phyloP scores from a whole-genome alignment of 2,329 filamentous ascomycete genomes.

The Neofusicoccum parvum region DNA sequence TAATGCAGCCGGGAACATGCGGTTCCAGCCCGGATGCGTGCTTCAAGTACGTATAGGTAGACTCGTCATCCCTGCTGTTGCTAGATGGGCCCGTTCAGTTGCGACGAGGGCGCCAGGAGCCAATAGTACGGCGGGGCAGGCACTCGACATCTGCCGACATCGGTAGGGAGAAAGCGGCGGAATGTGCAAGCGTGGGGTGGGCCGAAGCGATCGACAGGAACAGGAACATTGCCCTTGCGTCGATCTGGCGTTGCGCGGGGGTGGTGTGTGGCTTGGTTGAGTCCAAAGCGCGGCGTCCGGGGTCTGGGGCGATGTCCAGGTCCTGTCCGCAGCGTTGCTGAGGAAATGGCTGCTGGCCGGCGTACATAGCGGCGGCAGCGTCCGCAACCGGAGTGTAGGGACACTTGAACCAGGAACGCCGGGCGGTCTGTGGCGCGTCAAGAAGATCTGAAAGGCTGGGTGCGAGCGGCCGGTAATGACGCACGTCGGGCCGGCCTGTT shows the following conservation, averaged over 20 bases:
- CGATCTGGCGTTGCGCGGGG: neutral
- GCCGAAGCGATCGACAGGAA: conserved; percentile 7
- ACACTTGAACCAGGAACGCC: neutral
- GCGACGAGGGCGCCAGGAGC: too few relatives aligned
- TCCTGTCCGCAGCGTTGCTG: neutral
- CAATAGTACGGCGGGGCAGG: neutral
- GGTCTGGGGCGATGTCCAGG: neutral
- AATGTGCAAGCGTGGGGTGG: conserved; percentile 1
- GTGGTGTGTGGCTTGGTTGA: neutral
- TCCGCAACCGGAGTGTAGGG: too few relatives aligned
- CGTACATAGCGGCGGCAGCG: neutral
- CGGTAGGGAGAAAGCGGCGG: neutral
- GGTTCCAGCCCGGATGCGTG: too few relatives aligned
- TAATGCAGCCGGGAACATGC: too few relatives aligned
- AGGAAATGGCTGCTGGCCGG: too few relatives aligned
- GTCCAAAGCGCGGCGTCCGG: neutral
- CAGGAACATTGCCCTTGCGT: neutral
- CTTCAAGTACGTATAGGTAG: too few relatives aligned
- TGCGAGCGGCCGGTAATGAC: neutral
- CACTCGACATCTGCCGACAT: neutral
- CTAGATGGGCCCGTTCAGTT: too few relatives aligned
- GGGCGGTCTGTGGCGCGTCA: neutral
- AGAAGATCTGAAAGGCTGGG: neutral
- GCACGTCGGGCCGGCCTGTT: neutral
- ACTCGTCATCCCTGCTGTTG: too few relatives aligned